Evolutionary conservation across 768 basidiomycete genomes (phyloP), one percentile per base, ranked within the genome.

Genomic region (Boletellus emodensis): DNA sequence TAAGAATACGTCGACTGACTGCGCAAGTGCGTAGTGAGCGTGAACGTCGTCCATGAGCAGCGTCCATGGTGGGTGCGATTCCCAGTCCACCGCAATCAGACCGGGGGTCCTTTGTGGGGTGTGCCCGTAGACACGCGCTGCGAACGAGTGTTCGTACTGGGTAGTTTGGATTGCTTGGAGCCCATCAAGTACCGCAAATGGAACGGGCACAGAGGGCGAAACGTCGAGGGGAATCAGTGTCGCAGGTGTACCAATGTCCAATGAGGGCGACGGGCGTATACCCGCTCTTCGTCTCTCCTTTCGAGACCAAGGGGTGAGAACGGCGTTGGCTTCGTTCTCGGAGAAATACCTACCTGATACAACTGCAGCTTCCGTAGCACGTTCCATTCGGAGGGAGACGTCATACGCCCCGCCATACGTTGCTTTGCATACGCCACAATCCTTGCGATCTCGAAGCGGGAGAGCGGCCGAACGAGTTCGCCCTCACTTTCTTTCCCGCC

Each of bases 41-140:
- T 77, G 73, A 37, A 92, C 75, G 55, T 91, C 88, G 30, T 67
- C 62, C 85, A 90, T 86, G 39, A 92, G 75, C 34, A 75, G 68
- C 76, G 84, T 83, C 90, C 90, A 91, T 0, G 85, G 81, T 4
- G 87, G 67, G 36, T 69, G 70, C 4, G 78, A 81, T 62, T 86
- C 82, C 87, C 86, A 90, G 64, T 90, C 87, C 22, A 83, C 71
- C 10, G 81, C 75, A 36, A 90, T 73, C 26, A 78, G 60, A 33
- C 71, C 67, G 11, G 58, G 58, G 13, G 55, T 48, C 43, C 54
- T 68, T n/a, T 46, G 57, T 22, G 54, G 48, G 3, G 37, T 55
- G 33, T 58, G 51, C 18, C 84, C 84, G 42, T 75, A 72, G 12
- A 89, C 61, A 13, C 89, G 81, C 42, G 83, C 81, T 33, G 82